These are phyloP conservation scores for Fraxinus xanthoxyloides DNA, from an alignment of 305 asterid species.

Conservation along the genomic window DNA sequence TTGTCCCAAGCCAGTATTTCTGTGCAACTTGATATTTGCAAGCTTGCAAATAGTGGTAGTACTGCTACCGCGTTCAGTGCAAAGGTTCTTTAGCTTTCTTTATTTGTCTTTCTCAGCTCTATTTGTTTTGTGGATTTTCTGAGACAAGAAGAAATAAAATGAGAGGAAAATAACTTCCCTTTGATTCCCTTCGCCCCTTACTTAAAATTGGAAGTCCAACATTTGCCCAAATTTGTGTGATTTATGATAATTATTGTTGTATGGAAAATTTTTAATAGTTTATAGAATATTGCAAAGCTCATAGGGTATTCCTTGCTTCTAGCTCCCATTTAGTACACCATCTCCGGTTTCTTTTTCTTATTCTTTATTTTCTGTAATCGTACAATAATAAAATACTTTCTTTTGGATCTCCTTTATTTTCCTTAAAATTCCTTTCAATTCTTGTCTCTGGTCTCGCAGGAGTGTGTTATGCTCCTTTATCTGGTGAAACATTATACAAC, in stretches of 20 bases:
- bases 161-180: not conserved
- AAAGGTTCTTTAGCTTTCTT: constrained; percentile 32
- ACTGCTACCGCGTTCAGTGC: constrained; percentile 12
- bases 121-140: not conserved
- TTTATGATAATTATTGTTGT: not conserved
- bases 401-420: not conserved
- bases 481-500: not conserved
- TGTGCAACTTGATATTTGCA: constrained; percentile 63
- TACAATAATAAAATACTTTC: not conserved
- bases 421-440: not conserved
- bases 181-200: not conserved
- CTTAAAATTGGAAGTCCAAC: not conserved
- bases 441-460: not conserved
- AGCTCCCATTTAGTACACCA: not conserved
- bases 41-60: constrained; percentile 30
- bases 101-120: not conserved
- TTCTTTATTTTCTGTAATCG: not conserved
- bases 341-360: not conserved
- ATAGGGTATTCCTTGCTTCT: not conserved
- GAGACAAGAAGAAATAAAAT: not conserved
- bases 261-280: not conserved
- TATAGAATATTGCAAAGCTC: not conserved
- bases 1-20: constrained; percentile 55
- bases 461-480: not conserved
- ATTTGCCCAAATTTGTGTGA: not conserved